Conservation (phyloP, 2,329 filamentous ascomycete species). For the Fusarium nygamai region DNA sequence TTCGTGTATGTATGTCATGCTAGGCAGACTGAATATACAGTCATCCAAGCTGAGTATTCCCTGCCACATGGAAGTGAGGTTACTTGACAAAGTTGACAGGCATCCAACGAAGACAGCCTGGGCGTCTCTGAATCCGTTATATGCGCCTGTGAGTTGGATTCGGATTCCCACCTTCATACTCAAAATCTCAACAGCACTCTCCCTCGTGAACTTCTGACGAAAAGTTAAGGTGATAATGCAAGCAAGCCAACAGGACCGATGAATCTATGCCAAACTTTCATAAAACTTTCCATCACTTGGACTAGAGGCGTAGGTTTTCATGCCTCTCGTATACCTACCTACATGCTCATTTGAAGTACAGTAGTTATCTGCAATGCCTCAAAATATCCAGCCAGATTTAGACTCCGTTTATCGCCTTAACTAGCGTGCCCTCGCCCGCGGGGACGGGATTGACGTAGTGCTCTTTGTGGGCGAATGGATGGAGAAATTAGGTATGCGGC, state of each 20-base stretch:
- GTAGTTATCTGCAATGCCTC: slow-evolving; percentile 12
- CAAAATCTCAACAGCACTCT: background rate
- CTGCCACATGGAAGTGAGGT: background rate
- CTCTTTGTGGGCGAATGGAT: slow-evolving; percentile 22
- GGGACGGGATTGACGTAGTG: slow-evolving; percentile 35
- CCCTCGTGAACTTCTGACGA: background rate
- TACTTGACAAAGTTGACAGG: background rate
- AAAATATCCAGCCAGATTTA: slow-evolving; percentile 25
- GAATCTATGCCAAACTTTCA: background rate
- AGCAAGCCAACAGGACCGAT: background rate
- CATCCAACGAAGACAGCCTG: too few species aligned
- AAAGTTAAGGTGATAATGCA: background rate
- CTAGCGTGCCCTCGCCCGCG: slow-evolving; percentile 40
- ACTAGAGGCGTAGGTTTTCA: background rate
- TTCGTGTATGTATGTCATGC: background rate
- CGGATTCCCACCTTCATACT: background rate
- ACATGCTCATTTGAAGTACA: background rate
- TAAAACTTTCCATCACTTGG: background rate
- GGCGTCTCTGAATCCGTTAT: background rate
- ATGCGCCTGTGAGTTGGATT: background rate
- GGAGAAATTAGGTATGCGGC: slow-evolving; percentile 23
- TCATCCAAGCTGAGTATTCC: background rate
- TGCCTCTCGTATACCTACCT: background rate
- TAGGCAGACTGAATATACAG: background rate
- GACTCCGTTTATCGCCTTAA: slow-evolving; percentile 8